Percentiles rank a stretch among this genome's conserved stretches.
These are phyloP conservation scores for Hypsizygus ulmarius DNA, from an alignment of 1,284 basidiomycete species.

Conservation along the genomic window DNA sequence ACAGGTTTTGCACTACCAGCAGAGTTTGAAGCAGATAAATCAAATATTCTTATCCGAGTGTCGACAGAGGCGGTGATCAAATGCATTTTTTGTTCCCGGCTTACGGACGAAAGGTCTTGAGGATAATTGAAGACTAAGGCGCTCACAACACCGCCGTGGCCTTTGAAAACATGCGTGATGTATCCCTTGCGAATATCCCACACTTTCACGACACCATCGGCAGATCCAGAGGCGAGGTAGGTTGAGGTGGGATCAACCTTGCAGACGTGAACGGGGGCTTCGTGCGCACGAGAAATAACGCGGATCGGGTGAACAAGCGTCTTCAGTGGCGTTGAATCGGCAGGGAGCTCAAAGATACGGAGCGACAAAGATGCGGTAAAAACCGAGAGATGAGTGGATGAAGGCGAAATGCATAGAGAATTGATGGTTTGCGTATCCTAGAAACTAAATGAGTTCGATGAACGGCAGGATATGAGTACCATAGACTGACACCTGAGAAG, in stretches of 20 bases:
- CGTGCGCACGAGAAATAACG: conserved; percentile 80
- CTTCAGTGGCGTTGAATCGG: conserved; percentile 38
- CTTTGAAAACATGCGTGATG: conserved; percentile 93
- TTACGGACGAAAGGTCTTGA: conserved; percentile 48
- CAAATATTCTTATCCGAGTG: conserved; percentile 86
- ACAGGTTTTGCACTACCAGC: conserved; percentile 65
- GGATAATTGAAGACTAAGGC: conserved; percentile 83
- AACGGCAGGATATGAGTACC: conserved; percentile 7
- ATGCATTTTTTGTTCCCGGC: conserved; percentile 61
- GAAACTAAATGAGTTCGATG: conserved; percentile 3
- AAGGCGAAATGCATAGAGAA: conserved; percentile 66
- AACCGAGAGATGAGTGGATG: conserved; percentile 55
- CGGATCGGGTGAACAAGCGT: conserved; percentile 64
- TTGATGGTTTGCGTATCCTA: conserved; percentile 67
- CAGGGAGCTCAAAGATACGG: conserved; percentile 63
- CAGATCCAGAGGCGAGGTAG: conserved; percentile 91
- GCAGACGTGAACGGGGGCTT: conserved; percentile 91
- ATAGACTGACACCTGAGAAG: conserved; percentile 72
- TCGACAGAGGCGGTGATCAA: conserved; percentile 90
- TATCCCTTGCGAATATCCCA: conserved; percentile 91
- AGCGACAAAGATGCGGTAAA: conserved; percentile 74
- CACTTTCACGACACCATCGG: conserved; percentile 95
- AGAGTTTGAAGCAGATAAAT: conserved; percentile 57
- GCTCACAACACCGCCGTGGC: conserved; percentile 94
- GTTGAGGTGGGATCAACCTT: conserved; percentile 83